A percentile compares a stretch with the other conserved stretches of the same genome.
phyloP scores from a whole-genome alignment of 371 early-diverging fungal genomes.

The Blakeslea trispora region DNA sequence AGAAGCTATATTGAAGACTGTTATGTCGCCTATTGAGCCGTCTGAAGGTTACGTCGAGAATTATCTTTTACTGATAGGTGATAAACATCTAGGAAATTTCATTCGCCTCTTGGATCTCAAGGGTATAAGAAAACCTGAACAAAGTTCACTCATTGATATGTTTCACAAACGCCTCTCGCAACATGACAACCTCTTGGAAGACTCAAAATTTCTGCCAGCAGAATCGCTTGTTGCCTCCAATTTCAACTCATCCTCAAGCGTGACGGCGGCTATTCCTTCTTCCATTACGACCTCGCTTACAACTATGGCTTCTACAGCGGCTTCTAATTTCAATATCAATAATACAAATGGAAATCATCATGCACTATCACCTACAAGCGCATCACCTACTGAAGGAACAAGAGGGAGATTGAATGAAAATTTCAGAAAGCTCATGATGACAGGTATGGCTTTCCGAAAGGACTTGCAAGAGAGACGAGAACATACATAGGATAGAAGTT shows the following conservation, averaged over 20 bases:
- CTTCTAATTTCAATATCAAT: constrained; percentile 39
- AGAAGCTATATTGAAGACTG: constrained; percentile 86
- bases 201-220: constrained; percentile 38
- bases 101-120: constrained; percentile 86
- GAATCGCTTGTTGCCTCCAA: constrained; percentile 1
- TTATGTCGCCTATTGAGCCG: constrained; percentile 87
- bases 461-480: constrained; percentile 51
- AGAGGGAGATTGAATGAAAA: constrained; percentile 51
- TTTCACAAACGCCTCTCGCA: constrained; percentile 48
- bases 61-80: constrained; percentile 82
- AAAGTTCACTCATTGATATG: constrained; percentile 53
- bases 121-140: constrained; percentile 62
- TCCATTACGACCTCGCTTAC: constrained; percentile 45
- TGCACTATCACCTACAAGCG: constrained; percentile 16
- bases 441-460: constrained; percentile 57
- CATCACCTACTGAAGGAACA: constrained; percentile 19
- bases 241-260: background rate
- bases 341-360: constrained; percentile 10
- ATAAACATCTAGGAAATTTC: constrained; percentile 66
- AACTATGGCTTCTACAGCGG: constrained; percentile 45
- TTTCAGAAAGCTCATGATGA: constrained; percentile 53
- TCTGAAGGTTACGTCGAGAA: constrained; percentile 82
- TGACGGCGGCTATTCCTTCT: constrained; percentile 23
- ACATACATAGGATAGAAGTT: constrained; percentile 1
- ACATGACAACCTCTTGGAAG: constrained; percentile 33